A percentile compares a stretch with the other conserved stretches of the same genome.
phyloP scores from a whole-genome alignment of 495 filamentous ascomycete genomes.

The Copromyces sp. region DNA sequence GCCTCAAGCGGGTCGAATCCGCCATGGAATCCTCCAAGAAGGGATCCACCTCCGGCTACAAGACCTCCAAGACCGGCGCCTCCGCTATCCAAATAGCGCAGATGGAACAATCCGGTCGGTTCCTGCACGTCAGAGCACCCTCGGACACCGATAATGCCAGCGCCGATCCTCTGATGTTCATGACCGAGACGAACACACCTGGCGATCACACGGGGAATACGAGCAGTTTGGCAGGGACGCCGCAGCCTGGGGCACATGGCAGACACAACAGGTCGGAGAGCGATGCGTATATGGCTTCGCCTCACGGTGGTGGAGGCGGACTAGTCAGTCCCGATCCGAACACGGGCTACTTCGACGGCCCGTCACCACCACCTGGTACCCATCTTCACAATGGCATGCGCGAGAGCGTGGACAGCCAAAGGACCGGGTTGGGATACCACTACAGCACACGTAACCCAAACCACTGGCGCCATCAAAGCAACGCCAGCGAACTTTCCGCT shows the following conservation, averaged over 20 bases:
- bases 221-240: slow-evolving; percentile 5
- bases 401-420: slow-evolving; percentile 23
- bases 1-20: slow-evolving; percentile 24
- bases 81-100: slow-evolving; percentile 7
- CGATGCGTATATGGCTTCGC: slow-evolving; percentile 10
- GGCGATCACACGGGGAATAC: background rate
- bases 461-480: slow-evolving; percentile 28
- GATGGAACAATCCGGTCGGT: slow-evolving; percentile 15
- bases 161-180: slow-evolving; percentile 16
- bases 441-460: slow-evolving; percentile 6
- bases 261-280: slow-evolving; percentile 16
- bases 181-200: background rate
- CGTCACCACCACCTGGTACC: background rate
- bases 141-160: slow-evolving; percentile 13
- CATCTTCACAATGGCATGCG: slow-evolving; percentile 13
- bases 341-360: slow-evolving; percentile 20
- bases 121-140: slow-evolving; percentile 10
- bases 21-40: slow-evolving; percentile 24
- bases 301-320: slow-evolving; percentile 9
- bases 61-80: background rate
- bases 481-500: slow-evolving; percentile 30
- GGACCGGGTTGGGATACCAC: slow-evolving; percentile 3
- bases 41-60: slow-evolving; percentile 17
- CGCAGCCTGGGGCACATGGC: slow-evolving; percentile 1
- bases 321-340: slow-evolving; percentile 25